Percentiles rank a stretch among this genome's conserved stretches.
Evolutionary conservation across 164 flowering plant species (phyloP).

Genomic region (Umbilicus rupestris): DNA sequence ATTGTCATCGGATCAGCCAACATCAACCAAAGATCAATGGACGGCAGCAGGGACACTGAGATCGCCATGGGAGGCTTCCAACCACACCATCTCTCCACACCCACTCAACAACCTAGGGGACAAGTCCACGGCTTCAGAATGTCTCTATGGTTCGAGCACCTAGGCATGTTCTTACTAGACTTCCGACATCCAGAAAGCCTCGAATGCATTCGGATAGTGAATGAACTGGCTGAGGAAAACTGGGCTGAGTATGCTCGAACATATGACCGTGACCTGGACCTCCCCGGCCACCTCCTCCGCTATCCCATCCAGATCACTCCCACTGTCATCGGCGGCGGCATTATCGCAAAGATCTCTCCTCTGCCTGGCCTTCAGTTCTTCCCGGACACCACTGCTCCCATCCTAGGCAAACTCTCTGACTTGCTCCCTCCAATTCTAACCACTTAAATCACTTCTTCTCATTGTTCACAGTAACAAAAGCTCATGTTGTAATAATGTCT

Average conservation of each 20-base stretch:
- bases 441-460: constrained; percentile 20
- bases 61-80: constrained; percentile 86
- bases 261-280: constrained; percentile 34
- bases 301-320: constrained; percentile 49
- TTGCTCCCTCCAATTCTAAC: constrained; percentile 59
- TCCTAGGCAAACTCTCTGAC: constrained; percentile 49
- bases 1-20: constrained; percentile 81
- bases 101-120: constrained; percentile 44
- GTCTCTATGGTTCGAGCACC: constrained; percentile 82
- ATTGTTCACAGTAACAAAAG: too few species aligned
- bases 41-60: constrained; percentile 73
- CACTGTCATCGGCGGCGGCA: neutral
- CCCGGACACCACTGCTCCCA: constrained; percentile 71
- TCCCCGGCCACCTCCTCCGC: constrained; percentile 62
- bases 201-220: constrained; percentile 47
- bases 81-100: constrained; percentile 43
- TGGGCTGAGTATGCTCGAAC: constrained; percentile 43
- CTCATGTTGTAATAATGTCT: too few species aligned
- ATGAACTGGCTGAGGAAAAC: constrained; percentile 38
- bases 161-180: constrained; percentile 37
- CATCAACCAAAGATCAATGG: constrained; percentile 82
- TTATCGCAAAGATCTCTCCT: constrained; percentile 29
- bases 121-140: constrained; percentile 67
- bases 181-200: constrained; percentile 47
- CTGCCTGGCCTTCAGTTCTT: constrained; percentile 43